Base-by-base conservation (phyloP, 305 asterid species). In the Fraxinus greggii region DNA sequence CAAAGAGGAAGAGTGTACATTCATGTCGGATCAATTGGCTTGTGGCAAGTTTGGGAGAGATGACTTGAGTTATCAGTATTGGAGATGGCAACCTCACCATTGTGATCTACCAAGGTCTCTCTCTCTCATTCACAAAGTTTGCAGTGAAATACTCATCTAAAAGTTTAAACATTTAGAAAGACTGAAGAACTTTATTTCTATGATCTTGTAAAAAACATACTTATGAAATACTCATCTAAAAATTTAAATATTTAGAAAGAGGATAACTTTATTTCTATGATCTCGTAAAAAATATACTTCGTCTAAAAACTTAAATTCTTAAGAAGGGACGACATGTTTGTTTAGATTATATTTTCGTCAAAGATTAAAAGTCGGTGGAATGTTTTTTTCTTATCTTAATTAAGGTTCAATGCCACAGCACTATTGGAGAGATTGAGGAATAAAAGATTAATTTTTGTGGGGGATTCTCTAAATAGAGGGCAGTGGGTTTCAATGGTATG, bases 401-500 rank as follows among this genome's bases (percentile, higher is more conserved):
- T 83, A 86, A 93, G 99, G 98, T 95, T 93, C 90, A 92, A 95
- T 84, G 98, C 93, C 59, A 91, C 93, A 79, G 88, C 86, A 74
- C 83, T 95, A 26, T 75, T 95, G 81, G 95, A 91, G 87, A 92
- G 90, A 82, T 82, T 95, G 78, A 90, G 97, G 88, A 92, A 92
- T 59, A 95, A 92, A 79, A 91, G 95, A 90, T 82, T 95, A 51
- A 97, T 95, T 15, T 95, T 89, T 75, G 99, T 95, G 35, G 99
- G 99, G 19, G 99, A 95, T 80, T 95, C 99, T 17, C 67, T 95
- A 21, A 95, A 95, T 74, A 90, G 98, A 85, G 95, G 95, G 21
- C 99, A 95, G 80, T 95, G 98, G 98, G 97, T 95, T 13, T 95
- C 99, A 1, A 88, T 95, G 97, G 92, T 93, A 29, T 95, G 98